A percentile compares a stretch with the other conserved stretches of the same genome.
Evolutionary conservation across 2,329 filamentous ascomycete genomes (phyloP).

Genomic region (Sporothrix brunneoviolacea): DNA sequence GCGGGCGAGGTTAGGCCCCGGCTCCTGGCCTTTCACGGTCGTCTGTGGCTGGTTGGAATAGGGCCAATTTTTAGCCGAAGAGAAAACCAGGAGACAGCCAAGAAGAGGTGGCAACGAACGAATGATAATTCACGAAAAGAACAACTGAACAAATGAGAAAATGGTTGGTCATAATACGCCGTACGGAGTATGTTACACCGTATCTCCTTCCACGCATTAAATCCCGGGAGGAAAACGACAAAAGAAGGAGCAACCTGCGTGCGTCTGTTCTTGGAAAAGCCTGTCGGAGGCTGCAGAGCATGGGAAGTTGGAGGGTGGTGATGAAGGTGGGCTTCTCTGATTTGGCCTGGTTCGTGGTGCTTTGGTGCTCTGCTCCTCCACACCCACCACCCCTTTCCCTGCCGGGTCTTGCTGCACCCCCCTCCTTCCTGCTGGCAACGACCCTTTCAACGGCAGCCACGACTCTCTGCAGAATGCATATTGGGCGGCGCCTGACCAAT

Average conservation of each 20-base stretch:
- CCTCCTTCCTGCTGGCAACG: conserved; percentile 14
- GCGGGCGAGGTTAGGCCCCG: too few relatives aligned
- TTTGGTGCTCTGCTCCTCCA: neutral
- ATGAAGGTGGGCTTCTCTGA: conserved; percentile 3
- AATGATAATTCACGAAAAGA: neutral
- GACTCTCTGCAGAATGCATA: conserved; percentile 30
- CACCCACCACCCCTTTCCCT: conserved; percentile 3
- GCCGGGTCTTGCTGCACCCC: conserved; percentile 6
- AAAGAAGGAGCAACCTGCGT: too few relatives aligned
- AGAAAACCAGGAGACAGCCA: neutral
- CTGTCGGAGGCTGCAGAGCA: neutral
- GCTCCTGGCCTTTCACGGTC: neutral
- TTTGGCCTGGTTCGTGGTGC: conserved; percentile 4
- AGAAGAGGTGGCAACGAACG: neutral
- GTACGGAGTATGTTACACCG: too few relatives aligned
- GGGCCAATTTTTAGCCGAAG: neutral
- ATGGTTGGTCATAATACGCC: too few relatives aligned
- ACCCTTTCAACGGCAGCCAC: conserved; percentile 42
- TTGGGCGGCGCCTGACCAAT: conserved; percentile 16
- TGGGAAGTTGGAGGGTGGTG: conserved; percentile 3
- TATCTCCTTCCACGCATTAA: too few relatives aligned
- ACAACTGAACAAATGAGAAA: too few relatives aligned
- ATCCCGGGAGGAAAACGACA: too few relatives aligned
- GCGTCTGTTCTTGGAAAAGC: neutral
- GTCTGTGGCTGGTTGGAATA: neutral